Evolutionary conservation across 163 green algal genomes (phyloP), one percentile per base, ranked within the genome.

Genomic region (Scenedesmus sp.): DNA sequence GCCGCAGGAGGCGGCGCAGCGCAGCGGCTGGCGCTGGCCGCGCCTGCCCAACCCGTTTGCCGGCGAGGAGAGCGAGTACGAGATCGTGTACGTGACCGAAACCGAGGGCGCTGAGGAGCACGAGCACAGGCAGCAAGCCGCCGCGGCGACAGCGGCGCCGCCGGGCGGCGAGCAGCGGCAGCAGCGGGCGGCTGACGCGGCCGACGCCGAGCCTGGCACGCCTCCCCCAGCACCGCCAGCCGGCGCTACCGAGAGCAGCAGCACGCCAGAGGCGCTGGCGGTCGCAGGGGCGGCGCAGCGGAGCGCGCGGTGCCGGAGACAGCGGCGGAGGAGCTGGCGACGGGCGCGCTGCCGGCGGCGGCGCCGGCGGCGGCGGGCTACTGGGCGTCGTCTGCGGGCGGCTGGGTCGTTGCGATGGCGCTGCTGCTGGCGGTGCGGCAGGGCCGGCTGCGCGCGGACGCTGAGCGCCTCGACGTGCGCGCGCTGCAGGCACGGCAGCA

Each of bases 371-470:
- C 33, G 26, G 36, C 13, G 5, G 45, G 51, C 20, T 72, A 36
- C 22, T 51, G 29, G 17, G 60, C 36, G 24, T 63, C 17, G 18
- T 69, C 56, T 15, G 63, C 72, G 7, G 75, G 78, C 53, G 82
- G 85, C 36, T 88, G 78, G 85, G 85, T 84, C 24, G 28, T 89
- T 60, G 79, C 85, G n/a, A 51, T 75, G 17, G 58, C 82, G 24
- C 56, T 89, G 65, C 75, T 89, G 64, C 18, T 77, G 39, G 79
- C 85, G 5, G 77, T 89, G 9, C 75, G 85, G 6, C 26, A 83
- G 31, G 74, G 77, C 22, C 60, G 85, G 10, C 34, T 76, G 53
- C 9, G 28, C 17, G 75, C 82, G 15, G 82, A 88, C 50, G 56
- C 56, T 10, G 85, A 84, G 54, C 77, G 85, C 26, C 2, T 81